These are phyloP conservation scores for Globisporangium canariense DNA, from an alignment of 352 stramenopile genomes.

Conservation along the genomic window DNA sequence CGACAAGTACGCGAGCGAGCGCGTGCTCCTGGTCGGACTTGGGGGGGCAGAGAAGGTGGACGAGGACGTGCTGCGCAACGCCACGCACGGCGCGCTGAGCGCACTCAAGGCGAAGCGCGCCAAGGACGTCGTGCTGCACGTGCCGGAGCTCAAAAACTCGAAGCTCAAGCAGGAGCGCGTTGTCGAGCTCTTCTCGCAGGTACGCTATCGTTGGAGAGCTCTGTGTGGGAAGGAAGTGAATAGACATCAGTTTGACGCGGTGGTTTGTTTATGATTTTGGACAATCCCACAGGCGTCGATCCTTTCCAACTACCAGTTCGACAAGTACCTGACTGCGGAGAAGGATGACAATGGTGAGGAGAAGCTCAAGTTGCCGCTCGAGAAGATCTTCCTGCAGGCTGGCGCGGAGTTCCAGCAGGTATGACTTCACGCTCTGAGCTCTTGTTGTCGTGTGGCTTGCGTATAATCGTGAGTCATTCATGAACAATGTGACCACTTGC, in stretches of 20 bases:
- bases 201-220: not conserved
- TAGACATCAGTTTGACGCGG: not conserved
- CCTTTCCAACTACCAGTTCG: conserved; percentile 87
- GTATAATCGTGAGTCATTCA: too few relatives aligned
- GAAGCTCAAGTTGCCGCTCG: conserved; percentile 63
- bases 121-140: conserved; percentile 50
- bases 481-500: too few relatives aligned
- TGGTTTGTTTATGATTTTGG: not conserved
- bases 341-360: conserved; percentile 58
- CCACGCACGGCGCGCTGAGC: conserved; percentile 60
- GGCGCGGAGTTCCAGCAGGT: conserved; percentile 58
- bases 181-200: conserved; percentile 66
- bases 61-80: conserved; percentile 58
- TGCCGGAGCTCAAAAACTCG: conserved; percentile 33
- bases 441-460: too few relatives aligned
- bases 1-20: conserved; percentile 32
- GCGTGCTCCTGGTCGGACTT: conserved; percentile 74
- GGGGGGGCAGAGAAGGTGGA: conserved; percentile 62
- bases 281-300: conserved; percentile 42
- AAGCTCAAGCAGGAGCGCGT: conserved; percentile 36
- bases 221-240: not conserved
- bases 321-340: conserved; percentile 67
- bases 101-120: conserved; percentile 46
- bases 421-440: not conserved
- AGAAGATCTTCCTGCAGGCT: conserved; percentile 60